Percentiles rank a stretch among this genome's conserved stretches.
Evolutionary conservation across 768 basidiomycete species (phyloP).

Genomic region (Clathrus columnatus): DNA sequence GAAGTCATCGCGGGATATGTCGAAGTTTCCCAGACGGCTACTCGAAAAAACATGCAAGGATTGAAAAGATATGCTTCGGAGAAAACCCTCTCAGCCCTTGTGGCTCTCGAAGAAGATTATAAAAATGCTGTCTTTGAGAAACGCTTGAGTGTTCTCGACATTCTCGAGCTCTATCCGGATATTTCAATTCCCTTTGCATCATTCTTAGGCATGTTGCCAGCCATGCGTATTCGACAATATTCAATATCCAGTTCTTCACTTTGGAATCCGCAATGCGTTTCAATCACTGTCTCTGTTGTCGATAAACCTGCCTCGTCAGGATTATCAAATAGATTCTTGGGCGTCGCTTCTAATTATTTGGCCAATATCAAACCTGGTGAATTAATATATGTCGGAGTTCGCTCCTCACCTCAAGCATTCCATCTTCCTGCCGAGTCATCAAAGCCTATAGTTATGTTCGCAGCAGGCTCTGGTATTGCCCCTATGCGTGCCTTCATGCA

Average conservation of each 20-base stretch:
- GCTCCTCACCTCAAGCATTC: slow-evolving; percentile 32
- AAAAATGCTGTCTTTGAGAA: slow-evolving; percentile 26
- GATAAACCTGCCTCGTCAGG: slow-evolving; percentile 30
- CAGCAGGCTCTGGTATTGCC: slow-evolving; percentile 39
- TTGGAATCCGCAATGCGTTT: slow-evolving; percentile 32
- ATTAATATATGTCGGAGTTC: slow-evolving; percentile 33
- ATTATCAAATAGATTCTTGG: slow-evolving; percentile 28
- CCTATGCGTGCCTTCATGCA: slow-evolving; percentile 46
- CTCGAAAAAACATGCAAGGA: slow-evolving; percentile 30
- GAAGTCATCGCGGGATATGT: slow-evolving; percentile 36
- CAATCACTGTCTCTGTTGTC: slow-evolving; percentile 39
- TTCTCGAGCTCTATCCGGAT: slow-evolving; percentile 31
- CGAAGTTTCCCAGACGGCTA: slow-evolving; percentile 40
- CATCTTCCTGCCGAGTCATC: slow-evolving; percentile 33
- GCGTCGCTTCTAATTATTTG: slow-evolving; percentile 40
- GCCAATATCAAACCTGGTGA: slow-evolving; percentile 32
- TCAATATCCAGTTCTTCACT: slow-evolving; percentile 43
- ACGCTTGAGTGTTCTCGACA: slow-evolving; percentile 33
- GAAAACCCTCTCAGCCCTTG: slow-evolving; percentile 21
- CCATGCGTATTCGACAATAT: slow-evolving; percentile 43
- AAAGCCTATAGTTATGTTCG: slow-evolving; percentile 37
- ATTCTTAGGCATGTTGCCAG: slow-evolving; percentile 34
- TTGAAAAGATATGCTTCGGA: slow-evolving; percentile 23
- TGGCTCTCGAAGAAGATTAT: slow-evolving; percentile 25
- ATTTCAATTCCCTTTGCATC: slow-evolving; percentile 29